Evolutionary conservation across 2,329 filamentous ascomycete species (phyloP), one percentile per base, ranked within the genome.

Genomic region (Trichoderma citrinoviride): DNA sequence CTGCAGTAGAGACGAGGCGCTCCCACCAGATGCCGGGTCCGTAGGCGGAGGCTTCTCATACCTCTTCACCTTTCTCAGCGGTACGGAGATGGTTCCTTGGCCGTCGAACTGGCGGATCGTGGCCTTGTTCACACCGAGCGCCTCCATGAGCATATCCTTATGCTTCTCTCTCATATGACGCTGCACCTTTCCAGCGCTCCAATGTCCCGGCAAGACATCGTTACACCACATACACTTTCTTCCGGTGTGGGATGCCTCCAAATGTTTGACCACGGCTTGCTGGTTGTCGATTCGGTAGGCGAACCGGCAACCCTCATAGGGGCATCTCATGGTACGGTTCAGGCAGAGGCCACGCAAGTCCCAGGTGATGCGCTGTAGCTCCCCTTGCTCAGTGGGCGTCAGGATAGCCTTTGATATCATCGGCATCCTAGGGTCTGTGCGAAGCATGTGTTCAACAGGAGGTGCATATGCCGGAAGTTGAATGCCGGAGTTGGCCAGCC

Each of bases 151-250:
- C 33, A 70, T 58, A 3, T 70, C 64, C 7, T 44, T 44, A 60
- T 80, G 78, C 17, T 74, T 69, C 7, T 61, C 44, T 7, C 70
- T 65, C 19, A 77, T 69, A 61, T 80, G 78, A 10, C 57, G 50
- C 5, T 64, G 55, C 21, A 67, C 70, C 64, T 75, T 69, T 15
- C 70, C 61, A 0, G 55, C 37, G 10, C 67, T 57, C 75, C 74
- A 78, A 65, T 74, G 70, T 47, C 67, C 53, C 52, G 70, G 77
- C 17, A 78, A 60, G 1, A 62, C 66, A 6, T 73, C 70, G 12
- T 74, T 67, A 55, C 79, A 80, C 69, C 77, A 79, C 21, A 71
- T 71, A 61, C 79, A 80, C 47, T 72, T 73, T 7, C 70, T 66
- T 1, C 67, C 66, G n/a, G 67, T 47, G 55, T 83, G 81, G 0